Conservation (phyloP, 495 filamentous ascomycete species). For the Cladorrhinum samala region DNA sequence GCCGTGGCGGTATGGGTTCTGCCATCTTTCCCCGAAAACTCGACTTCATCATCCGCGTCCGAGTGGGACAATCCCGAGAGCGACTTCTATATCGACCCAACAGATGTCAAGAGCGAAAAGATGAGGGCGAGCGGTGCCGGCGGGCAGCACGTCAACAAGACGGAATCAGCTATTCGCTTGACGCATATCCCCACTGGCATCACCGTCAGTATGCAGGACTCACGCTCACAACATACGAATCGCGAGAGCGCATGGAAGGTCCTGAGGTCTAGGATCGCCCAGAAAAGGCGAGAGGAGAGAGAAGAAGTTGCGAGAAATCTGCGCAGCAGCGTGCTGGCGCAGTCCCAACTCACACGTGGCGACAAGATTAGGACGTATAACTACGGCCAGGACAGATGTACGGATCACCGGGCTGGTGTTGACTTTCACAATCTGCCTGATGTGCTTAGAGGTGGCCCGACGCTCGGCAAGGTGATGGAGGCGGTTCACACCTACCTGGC, state of each 20-base stretch:
- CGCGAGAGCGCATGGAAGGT: constrained; percentile 80
- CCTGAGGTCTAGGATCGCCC: constrained; percentile 75
- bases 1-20: constrained; percentile 87
- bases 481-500: constrained; percentile 75
- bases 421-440: constrained; percentile 77
- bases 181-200: constrained; percentile 86
- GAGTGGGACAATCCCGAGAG: constrained; percentile 76
- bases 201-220: constrained; percentile 86
- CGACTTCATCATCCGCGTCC: constrained; percentile 39
- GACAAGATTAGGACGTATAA: constrained; percentile 97
- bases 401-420: constrained; percentile 83
- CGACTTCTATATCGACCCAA: constrained; percentile 82
- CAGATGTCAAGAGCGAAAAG: constrained; percentile 79
- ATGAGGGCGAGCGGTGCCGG: constrained; percentile 91
- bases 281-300: constrained; percentile 70
- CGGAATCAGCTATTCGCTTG: constrained; percentile 88
- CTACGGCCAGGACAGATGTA: constrained; percentile 86
- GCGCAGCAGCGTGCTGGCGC: constrained; percentile 66
- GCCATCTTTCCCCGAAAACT: constrained; percentile 66
- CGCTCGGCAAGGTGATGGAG: constrained; percentile 69
- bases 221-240: constrained; percentile 83
- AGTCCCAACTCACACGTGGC: constrained; percentile 76
- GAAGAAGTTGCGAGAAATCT: constrained; percentile 74
- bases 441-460: constrained; percentile 67
- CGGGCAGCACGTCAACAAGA: constrained; percentile 97